A percentile compares a stretch with the other conserved stretches of the same genome.
Conservation (phyloP, 345 rosid species). For the Syzygium oleosum region DNA sequence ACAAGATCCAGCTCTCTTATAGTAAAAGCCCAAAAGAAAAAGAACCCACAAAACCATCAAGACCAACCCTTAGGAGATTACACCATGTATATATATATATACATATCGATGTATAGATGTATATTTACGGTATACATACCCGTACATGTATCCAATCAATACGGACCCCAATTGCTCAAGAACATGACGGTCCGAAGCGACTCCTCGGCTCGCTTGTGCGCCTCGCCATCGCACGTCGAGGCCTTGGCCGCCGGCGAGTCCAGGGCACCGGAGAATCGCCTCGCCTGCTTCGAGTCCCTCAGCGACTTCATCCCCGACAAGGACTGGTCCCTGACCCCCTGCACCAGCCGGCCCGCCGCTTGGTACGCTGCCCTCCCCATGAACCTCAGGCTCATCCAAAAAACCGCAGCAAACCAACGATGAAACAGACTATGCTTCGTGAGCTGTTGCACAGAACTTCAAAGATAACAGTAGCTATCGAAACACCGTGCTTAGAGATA, state of each 20-base stretch:
- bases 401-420: not conserved
- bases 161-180: slow-evolving; percentile 74
- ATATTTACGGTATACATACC: not conserved
- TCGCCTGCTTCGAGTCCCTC: slow-evolving; percentile 33
- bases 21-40: not conserved
- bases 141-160: not conserved
- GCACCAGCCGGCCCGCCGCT: slow-evolving; percentile 20
- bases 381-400: slow-evolving; percentile 18
- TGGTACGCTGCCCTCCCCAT: slow-evolving; percentile 26
- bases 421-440: not conserved
- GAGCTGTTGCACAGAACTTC: not conserved
- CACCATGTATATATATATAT: not conserved
- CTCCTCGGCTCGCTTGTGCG: slow-evolving; percentile 48
- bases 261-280: slow-evolving; percentile 31
- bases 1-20: not conserved
- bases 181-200: slow-evolving; percentile 71
- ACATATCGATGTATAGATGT: not conserved
- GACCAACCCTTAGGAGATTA: not conserved
- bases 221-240: slow-evolving; percentile 20
- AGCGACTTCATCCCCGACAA: not conserved
- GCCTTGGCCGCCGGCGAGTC: slow-evolving; percentile 25
- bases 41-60: not conserved
- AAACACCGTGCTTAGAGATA: not conserved
- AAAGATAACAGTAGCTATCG: not conserved
- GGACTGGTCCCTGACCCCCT: slow-evolving; percentile 51